Conservation (phyloP, 1,284 basidiomycete genomes). For the Abortiporus biennis region DNA sequence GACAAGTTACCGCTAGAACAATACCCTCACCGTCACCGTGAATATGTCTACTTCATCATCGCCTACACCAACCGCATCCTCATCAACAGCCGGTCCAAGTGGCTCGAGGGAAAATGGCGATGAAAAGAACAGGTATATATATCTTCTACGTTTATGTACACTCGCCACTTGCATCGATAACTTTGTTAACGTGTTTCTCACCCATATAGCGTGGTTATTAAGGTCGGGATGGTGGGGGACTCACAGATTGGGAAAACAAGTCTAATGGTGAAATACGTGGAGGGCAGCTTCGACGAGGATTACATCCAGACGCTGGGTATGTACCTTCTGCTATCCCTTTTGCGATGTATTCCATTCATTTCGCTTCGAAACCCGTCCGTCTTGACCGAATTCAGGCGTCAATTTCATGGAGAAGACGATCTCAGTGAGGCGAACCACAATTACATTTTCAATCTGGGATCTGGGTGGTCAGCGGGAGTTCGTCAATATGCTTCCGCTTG, state of each 20-base stretch:
- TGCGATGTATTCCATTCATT: not conserved
- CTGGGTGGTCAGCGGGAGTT: constrained; percentile 96
- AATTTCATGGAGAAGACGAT: constrained; percentile 99
- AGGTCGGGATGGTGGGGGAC: constrained; percentile 99
- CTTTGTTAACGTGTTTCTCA: constrained; percentile 6
- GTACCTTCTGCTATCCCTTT: constrained; percentile 20
- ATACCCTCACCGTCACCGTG: constrained; percentile 12
- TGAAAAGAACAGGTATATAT: constrained; percentile 66
- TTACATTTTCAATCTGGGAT: constrained; percentile 99
- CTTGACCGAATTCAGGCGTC: constrained; percentile 55
- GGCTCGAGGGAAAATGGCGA: constrained; percentile 58
- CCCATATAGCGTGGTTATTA: constrained; percentile 78
- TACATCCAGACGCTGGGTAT: constrained; percentile 97
- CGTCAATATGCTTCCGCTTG: constrained; percentile 97
- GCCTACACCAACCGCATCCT: constrained; percentile 30
- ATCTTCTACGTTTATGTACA: not conserved
- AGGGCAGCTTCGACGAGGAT: constrained; percentile 96
- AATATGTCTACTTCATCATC: constrained; percentile 29
- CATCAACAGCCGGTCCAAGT: constrained; percentile 41
- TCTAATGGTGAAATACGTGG: constrained; percentile 98
- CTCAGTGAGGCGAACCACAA: constrained; percentile 93
- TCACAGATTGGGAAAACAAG: constrained; percentile 98
- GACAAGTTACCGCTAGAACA: constrained; percentile 2
- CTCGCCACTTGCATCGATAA: constrained; percentile 5
- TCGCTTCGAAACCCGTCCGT: constrained; percentile 2